phyloP scores from a whole-genome alignment of 129 eudicot genomes.

The Saposhnikovia divaricata region DNA sequence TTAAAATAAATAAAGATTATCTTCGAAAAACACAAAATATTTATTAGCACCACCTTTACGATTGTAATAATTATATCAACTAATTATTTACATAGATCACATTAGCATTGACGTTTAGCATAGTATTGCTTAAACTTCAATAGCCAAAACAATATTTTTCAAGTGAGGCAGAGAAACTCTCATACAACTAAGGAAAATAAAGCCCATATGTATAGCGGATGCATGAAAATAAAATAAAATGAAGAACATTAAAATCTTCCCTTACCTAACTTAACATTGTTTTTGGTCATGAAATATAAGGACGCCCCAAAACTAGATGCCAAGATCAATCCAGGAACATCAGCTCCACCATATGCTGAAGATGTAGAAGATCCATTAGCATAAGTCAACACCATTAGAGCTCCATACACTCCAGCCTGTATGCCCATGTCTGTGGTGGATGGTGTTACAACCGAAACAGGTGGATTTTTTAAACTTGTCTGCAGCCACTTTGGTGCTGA shows the following conservation, averaged over 20 bases:
- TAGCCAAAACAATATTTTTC: not conserved
- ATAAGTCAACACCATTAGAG: constrained; percentile 79
- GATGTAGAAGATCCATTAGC: constrained; percentile 67
- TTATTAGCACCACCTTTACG: not conserved
- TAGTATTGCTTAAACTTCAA: not conserved
- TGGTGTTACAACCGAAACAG: constrained; percentile 62
- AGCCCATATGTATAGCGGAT: not conserved
- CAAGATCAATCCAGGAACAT: constrained; percentile 87
- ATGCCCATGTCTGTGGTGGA: constrained; percentile 67
- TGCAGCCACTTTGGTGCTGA: constrained; percentile 89
- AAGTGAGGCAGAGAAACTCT: not conserved
- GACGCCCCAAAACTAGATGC: constrained; percentile 94
- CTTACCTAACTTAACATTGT: constrained; percentile 83
- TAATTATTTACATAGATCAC: not conserved
- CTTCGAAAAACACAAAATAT: not conserved
- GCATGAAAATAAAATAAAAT: not conserved
- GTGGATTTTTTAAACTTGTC: constrained; percentile 43
- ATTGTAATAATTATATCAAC: not conserved
- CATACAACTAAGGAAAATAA: not conserved
- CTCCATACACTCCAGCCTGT: constrained; percentile 94
- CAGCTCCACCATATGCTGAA: constrained; percentile 63
- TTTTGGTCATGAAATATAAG: constrained; percentile 87
- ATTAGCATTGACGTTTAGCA: not conserved
- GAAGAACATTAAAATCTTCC: not conserved
- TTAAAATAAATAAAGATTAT: not conserved